Conservation (phyloP, 1,139 yeast genomes). For the Debaryomycetaceae sp. region DNA sequence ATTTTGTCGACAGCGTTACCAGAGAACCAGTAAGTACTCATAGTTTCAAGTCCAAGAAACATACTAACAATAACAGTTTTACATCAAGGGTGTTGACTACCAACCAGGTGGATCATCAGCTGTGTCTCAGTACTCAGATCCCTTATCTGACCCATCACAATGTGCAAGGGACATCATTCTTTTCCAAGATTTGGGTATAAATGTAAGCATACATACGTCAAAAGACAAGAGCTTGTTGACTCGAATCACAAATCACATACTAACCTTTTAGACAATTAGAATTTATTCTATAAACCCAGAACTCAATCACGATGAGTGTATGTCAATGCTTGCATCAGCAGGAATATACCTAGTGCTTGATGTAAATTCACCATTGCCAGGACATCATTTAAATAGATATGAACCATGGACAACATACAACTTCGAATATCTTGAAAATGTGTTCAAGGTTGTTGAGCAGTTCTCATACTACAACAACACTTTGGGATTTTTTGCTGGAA, state of each 20-base stretch:
- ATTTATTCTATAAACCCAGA: conserved; percentile 84
- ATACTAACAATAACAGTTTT: conserved; percentile 43
- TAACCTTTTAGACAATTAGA: conserved; percentile 60
- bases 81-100: conserved; percentile 67
- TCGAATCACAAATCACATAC: conserved; percentile 5
- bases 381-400: conserved; percentile 77
- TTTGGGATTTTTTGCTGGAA: conserved; percentile 91
- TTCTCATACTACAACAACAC: conserved; percentile 85
- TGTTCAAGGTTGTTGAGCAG: conserved; percentile 77
- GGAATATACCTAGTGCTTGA: conserved; percentile 90
- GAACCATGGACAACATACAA: conserved; percentile 89
- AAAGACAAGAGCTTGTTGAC: neutral
- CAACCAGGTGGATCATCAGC: conserved; percentile 90
- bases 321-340: conserved; percentile 86
- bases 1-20: conserved; percentile 75
- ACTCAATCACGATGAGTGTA: conserved; percentile 82
- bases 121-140: conserved; percentile 53
- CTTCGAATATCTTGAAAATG: conserved; percentile 64
- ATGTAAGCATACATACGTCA: conserved; percentile 37
- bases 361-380: conserved; percentile 79
- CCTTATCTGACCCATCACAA: conserved; percentile 62
- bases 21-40: conserved; percentile 54
- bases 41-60: neutral
- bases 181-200: conserved; percentile 74
- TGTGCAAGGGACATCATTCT: conserved; percentile 76